A percentile compares a stretch with the other conserved stretches of the same genome.
These are phyloP conservation scores for Phaseolus lunatus DNA, from an alignment of 306 rosid genomes.

Conservation along the genomic window DNA sequence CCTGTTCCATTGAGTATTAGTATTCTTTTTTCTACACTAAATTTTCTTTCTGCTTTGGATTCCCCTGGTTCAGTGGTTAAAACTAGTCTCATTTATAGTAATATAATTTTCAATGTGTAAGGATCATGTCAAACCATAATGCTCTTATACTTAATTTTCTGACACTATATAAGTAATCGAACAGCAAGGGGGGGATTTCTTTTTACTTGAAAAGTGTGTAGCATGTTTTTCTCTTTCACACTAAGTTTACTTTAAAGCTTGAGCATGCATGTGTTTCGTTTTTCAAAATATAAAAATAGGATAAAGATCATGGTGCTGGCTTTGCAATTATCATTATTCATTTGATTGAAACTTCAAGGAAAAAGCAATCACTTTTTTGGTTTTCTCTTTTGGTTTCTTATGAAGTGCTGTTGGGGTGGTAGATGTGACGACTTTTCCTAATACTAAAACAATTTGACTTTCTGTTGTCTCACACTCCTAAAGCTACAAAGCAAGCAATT, in stretches of 20 bases:
- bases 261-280: neutral
- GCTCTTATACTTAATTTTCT: no score
- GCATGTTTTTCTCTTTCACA: conserved; percentile 11
- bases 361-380: conserved; percentile 5
- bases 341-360: neutral
- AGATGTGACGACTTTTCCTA: conserved; percentile 24
- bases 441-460: neutral
- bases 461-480: neutral
- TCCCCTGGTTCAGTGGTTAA: no score
- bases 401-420: neutral
- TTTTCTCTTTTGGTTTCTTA: conserved; percentile 7
- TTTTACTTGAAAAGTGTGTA: neutral
- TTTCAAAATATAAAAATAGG: conserved; percentile 2
- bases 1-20: no score
- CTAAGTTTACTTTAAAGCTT: conserved; percentile 15
- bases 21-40: no score
- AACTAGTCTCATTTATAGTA: no score
- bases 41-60: no score
- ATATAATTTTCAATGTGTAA: no score
- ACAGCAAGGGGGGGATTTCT: conserved; percentile 3
- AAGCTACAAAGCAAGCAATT: neutral
- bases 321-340: conserved; percentile 13
- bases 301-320: conserved; percentile 5
- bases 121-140: no score
- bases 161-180: neutral